Conservation (phyloP, 257 asterid species). For the Anisodus tanguticus region DNA sequence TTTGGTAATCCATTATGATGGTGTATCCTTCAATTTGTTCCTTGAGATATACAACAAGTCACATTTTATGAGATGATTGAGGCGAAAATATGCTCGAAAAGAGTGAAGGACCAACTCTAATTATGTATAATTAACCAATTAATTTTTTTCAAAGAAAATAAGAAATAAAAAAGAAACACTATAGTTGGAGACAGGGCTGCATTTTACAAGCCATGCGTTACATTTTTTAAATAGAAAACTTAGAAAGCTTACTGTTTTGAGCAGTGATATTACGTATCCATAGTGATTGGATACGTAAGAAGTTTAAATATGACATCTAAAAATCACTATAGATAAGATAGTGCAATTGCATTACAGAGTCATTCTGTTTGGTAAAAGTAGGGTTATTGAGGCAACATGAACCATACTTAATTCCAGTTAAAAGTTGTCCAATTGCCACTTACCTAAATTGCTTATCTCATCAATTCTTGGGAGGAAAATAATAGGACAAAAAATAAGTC, state of each 20-base stretch:
- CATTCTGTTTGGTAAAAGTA: slow-evolving; percentile 11
- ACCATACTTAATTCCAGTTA: neutral
- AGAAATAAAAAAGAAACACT: neutral
- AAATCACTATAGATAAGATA: neutral
- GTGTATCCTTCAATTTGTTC: neutral
- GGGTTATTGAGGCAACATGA: slow-evolving; percentile 1
- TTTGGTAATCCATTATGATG: neutral
- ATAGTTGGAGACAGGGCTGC: neutral
- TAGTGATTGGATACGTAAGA: slow-evolving; percentile 22
- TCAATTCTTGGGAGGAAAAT: neutral
- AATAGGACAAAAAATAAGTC: neutral
- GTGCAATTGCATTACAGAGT: slow-evolving; percentile 28
- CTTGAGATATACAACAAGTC: neutral
- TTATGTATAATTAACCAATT: neutral
- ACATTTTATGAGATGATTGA: too few species aligned
- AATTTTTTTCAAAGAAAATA: neutral
- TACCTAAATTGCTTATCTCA: slow-evolving; percentile 25
- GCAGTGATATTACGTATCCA: neutral
- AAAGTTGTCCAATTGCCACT: slow-evolving; percentile 13
- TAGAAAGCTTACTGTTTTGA: neutral
- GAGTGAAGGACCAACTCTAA: neutral
- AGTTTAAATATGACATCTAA: neutral
- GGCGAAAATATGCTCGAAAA: too few species aligned
- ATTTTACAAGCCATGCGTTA: neutral
- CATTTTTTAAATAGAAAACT: neutral